A percentile compares a stretch with the other conserved stretches of the same genome.
Conservation (phyloP, 2,329 filamentous ascomycete genomes). For the Myriosclerotinia curreyana region DNA sequence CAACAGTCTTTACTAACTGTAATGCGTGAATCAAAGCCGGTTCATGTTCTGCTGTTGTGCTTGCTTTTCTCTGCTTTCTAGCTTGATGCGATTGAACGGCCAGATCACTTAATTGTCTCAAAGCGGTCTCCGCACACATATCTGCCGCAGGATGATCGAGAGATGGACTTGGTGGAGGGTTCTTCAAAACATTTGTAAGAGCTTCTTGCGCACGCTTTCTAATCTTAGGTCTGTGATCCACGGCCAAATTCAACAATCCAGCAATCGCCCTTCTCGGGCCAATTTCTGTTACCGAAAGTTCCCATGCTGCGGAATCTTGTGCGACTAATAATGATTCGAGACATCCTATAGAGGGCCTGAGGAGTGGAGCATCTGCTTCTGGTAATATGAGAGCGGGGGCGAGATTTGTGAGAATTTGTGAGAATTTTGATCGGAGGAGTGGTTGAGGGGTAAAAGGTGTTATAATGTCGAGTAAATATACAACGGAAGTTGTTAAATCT, state of each 20-base stretch:
- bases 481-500: conserved; percentile 78
- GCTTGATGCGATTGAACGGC: conserved; percentile 59
- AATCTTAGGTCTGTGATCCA: conserved; percentile 89
- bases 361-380: conserved; percentile 81
- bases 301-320: conserved; percentile 86
- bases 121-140: conserved; percentile 89
- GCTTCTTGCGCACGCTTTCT: conserved; percentile 91
- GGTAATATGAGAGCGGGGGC: conserved; percentile 77
- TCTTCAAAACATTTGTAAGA: conserved; percentile 75
- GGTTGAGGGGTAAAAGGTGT: conserved; percentile 80
- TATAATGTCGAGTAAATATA: conserved; percentile 93
- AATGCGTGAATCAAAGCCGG: conserved; percentile 87
- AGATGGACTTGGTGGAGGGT: conserved; percentile 84
- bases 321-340: conserved; percentile 87
- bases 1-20: conserved; percentile 87
- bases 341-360: conserved; percentile 86
- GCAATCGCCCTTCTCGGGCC: conserved; percentile 85
- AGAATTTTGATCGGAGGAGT: conserved; percentile 90
- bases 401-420: conserved; percentile 82
- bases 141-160: conserved; percentile 92
- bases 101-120: conserved; percentile 75
- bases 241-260: conserved; percentile 76
- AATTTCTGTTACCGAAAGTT: conserved; percentile 75
- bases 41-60: conserved; percentile 61
- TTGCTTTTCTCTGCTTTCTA: conserved; percentile 64